phyloP scores from a whole-genome alignment of 108 stramenopile species.

The Asterionellopsis glacialis region DNA sequence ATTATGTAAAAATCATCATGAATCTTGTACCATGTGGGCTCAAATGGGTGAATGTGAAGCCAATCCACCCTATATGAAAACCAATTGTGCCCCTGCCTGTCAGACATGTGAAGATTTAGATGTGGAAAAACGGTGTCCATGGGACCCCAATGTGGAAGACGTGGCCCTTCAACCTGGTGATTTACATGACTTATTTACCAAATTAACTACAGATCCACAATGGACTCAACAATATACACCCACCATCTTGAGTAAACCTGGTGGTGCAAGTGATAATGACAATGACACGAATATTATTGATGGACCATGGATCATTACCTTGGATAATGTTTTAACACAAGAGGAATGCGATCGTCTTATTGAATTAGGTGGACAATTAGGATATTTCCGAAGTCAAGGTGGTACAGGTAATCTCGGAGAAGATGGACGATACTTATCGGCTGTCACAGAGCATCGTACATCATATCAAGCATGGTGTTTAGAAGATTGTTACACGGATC shows the following conservation, averaged over 20 bases:
- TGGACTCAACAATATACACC: neutral
- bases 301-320: conserved; percentile 61
- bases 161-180: conserved; percentile 34
- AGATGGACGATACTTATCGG: conserved; percentile 37
- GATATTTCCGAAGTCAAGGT: conserved; percentile 42
- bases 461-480: conserved; percentile 71
- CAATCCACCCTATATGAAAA: conserved; percentile 16
- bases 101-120: conserved; percentile 37
- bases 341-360: conserved; percentile 61
- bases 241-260: conserved; percentile 12
- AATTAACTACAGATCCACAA: conserved; percentile 20
- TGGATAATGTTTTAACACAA: conserved; percentile 52
- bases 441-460: conserved; percentile 22
- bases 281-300: conserved; percentile 10
- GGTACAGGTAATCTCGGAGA: conserved; percentile 37
- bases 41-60: neutral
- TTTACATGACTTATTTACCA: conserved; percentile 43
- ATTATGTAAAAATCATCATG: neutral
- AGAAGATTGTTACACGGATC: conserved; percentile 45
- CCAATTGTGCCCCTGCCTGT: conserved; percentile 55
- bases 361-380: conserved; percentile 26
- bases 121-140: conserved; percentile 33
- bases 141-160: conserved; percentile 16
- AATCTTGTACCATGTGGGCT: neutral
- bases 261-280: too few relatives aligned